A percentile compares a stretch with the other conserved stretches of the same genome.
These are phyloP conservation scores for Circinella minor DNA, from an alignment of 371 early-diverging fungal genomes.

Conservation along the genomic window DNA sequence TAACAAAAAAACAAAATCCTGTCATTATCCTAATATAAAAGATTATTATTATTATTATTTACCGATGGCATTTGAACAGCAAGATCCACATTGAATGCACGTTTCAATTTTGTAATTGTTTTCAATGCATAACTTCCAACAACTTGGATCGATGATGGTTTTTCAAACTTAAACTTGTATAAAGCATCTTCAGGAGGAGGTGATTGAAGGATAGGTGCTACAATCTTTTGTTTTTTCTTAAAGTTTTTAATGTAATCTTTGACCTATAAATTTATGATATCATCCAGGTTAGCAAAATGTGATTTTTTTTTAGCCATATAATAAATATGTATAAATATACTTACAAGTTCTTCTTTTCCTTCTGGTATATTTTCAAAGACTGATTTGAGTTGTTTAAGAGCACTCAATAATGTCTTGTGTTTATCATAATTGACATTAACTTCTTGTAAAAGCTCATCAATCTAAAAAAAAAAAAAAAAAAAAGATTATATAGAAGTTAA, in stretches of 20 bases:
- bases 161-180: constrained; percentile 77
- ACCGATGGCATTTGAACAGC: constrained; percentile 92
- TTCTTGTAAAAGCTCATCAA: constrained; percentile 86
- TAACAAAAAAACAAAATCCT: background rate
- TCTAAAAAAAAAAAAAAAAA: constrained; percentile 52
- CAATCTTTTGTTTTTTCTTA: constrained; percentile 56
- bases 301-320: background rate
- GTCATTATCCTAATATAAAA: too few species aligned
- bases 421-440: constrained; percentile 69
- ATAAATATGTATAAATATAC: constrained; percentile 7
- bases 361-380: constrained; percentile 59
- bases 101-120: constrained; percentile 64
- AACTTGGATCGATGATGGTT: constrained; percentile 79
- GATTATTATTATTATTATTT: too few species aligned
- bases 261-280: background rate
- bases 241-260: constrained; percentile 39
- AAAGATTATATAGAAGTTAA: too few species aligned
- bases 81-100: constrained; percentile 84
- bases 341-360: constrained; percentile 55
- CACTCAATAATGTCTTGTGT: constrained; percentile 72
- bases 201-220: constrained; percentile 78
- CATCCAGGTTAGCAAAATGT: background rate
- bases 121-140: constrained; percentile 92
- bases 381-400: constrained; percentile 69
- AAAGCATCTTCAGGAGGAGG: constrained; percentile 71